phyloP scores from a whole-genome alignment of 202 grass and related monocot genomes.

The Musa balbisiana region DNA sequence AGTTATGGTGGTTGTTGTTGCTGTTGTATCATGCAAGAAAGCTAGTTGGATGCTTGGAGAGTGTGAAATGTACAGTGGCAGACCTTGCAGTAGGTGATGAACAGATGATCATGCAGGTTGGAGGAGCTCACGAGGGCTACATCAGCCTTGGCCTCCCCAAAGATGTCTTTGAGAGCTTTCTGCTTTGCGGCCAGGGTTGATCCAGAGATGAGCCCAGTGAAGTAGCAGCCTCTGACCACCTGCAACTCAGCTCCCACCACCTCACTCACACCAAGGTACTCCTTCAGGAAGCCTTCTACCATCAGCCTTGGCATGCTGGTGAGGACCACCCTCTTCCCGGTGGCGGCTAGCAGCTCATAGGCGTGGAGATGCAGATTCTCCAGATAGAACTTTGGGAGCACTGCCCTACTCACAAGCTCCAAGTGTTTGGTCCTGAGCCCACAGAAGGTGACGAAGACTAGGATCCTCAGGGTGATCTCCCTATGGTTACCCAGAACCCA shows the following conservation, averaged over 20 bases:
- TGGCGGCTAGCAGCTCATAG: constrained; percentile 39
- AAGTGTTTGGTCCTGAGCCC: constrained; percentile 39
- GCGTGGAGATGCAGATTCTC: constrained; percentile 51
- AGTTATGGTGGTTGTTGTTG: no score
- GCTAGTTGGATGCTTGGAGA: background rate
- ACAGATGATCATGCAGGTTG: constrained; percentile 25
- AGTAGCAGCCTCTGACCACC: constrained; percentile 34
- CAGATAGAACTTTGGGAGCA: constrained; percentile 76
- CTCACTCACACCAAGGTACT: constrained; percentile 47
- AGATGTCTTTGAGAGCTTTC: constrained; percentile 24
- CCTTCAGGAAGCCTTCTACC: constrained; percentile 62
- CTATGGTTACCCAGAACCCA: constrained; percentile 34
- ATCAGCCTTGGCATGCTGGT: constrained; percentile 54
- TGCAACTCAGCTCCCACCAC: constrained; percentile 59
- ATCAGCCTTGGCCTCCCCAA: constrained; percentile 32
- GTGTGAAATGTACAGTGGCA: background rate
- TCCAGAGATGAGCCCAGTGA: constrained; percentile 43
- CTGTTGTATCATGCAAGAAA: no score
- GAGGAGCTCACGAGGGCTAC: constrained; percentile 36
- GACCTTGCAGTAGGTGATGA: constrained; percentile 63
- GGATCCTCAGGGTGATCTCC: constrained; percentile 35
- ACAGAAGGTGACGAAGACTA: constrained; percentile 69
- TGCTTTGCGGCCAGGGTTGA: constrained; percentile 5
- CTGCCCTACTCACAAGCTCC: constrained; percentile 56
- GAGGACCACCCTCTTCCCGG: constrained; percentile 39